Evolutionary conservation across 2,329 filamentous ascomycete species (phyloP), one percentile per base, ranked within the genome.

Genomic region (Dothideomycetes sp.): DNA sequence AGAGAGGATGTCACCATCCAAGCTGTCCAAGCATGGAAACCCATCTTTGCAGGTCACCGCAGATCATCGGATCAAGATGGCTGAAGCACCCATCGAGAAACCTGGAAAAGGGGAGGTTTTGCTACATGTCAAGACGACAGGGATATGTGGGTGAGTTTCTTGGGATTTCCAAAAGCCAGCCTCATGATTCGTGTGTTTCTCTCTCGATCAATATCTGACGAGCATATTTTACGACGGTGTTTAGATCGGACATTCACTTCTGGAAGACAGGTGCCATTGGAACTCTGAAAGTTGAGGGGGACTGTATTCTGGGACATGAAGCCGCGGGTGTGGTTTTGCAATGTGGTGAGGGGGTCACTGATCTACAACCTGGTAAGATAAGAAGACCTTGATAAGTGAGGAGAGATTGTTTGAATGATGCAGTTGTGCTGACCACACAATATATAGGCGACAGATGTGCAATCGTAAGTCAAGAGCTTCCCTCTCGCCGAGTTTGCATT

Each of bases 71-170:
- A 34, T 41, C 30, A 41, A 41, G 8, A 41, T 41, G 23, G 31
- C 24, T 5, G 30, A 33, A 29, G 24, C 39, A 23, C 31, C 39
- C 4, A 41, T 41, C 3, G 23, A 33, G 7, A 24, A 41, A 17
- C 39, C 39, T 1, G 39, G 32, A 10, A 4, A 29, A 2, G 31
- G 31, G 17, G 24, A 41, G 11, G 39, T 43, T 4, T 16, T 44
- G 18, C 8, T 44, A 17, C 41, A 44, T 23, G 29, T 44, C 61
- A 85, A 89, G 64, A 93, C 84, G 64, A 95, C 89, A 5, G 91
- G 91, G 41, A 96, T 96, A 55, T 96, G 91, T 70, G 89, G 89
- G 77, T 89, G 70, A 57, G 69, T 30, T 29, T 36, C 4, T 22
- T 3, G 16, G 4, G n/a, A n/a, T n/a, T n/a, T n/a, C n/a, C n/a